A percentile compares a stretch with the other conserved stretches of the same genome.
phyloP scores from a whole-genome alignment of 2,329 filamentous ascomycete species.

The Coniochaeta pulveracea region DNA sequence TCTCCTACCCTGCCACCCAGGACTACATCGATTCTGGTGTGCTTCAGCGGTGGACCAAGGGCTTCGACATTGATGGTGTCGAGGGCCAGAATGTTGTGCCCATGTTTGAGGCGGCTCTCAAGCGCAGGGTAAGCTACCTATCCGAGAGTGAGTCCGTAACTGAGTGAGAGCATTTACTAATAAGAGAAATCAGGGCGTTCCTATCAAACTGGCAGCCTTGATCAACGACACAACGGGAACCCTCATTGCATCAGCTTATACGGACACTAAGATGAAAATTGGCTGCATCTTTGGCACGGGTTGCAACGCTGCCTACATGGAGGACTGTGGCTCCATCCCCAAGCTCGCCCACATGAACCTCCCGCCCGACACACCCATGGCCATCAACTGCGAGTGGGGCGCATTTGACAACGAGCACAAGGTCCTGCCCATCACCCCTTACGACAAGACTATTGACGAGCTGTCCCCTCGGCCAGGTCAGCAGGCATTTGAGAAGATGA shows the following conservation, averaged over 20 bases:
- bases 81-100: conserved; percentile 86
- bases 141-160: neutral
- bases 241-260: conserved; percentile 91
- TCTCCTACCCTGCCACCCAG: conserved; percentile 90
- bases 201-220: conserved; percentile 83
- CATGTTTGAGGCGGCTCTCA: conserved; percentile 70
- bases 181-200: conserved; percentile 53
- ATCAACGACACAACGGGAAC: conserved; percentile 98
- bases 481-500: conserved; percentile 97
- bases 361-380: conserved; percentile 72
- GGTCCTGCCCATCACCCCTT: conserved; percentile 74
- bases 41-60: conserved; percentile 93
- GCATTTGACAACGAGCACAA: conserved; percentile 92
- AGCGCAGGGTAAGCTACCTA: conserved; percentile 43
- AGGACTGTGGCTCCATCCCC: conserved; percentile 78
- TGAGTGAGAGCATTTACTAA: conserved; percentile 8
- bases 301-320: conserved; percentile 98
- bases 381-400: conserved; percentile 96
- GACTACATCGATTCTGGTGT: conserved; percentile 89
- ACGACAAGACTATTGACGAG: conserved; percentile 79
- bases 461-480: conserved; percentile 88
- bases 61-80: conserved; percentile 86
- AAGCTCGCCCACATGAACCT: conserved; percentile 91
- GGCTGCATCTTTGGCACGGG: conserved; percentile 98
- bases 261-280: conserved; percentile 85